Conservation (phyloP, 345 rosid species). For the Eucalyptus brandiana region DNA sequence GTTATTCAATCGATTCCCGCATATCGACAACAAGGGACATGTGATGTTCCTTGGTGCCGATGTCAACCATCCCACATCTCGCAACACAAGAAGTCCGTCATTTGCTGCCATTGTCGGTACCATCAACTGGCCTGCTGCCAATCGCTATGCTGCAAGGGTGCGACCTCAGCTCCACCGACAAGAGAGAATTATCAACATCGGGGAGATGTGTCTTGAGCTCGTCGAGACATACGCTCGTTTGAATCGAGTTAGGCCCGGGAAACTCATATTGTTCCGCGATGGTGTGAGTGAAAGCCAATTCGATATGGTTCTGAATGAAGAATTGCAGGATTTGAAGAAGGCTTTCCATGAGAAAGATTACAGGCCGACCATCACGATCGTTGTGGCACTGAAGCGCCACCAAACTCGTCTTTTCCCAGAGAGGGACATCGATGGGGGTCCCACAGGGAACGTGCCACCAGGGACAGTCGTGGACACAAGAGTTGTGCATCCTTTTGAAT, state of each 20-base stretch:
- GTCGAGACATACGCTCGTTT: constrained; percentile 21
- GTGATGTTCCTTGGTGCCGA: not conserved
- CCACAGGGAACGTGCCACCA: constrained; percentile 46
- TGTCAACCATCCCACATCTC: not conserved
- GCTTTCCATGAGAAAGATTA: constrained; percentile 18
- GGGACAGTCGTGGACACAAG: constrained; percentile 75
- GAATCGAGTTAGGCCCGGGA: constrained; percentile 33
- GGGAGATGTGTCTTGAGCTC: not conserved
- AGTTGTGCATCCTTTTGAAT: constrained; percentile 66
- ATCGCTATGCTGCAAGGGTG: not conserved
- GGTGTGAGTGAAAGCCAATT: constrained; percentile 92
- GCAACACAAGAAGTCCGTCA: not conserved
- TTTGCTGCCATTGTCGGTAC: not conserved
- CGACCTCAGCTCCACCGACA: not conserved
- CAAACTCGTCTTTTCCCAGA: constrained; percentile 64
- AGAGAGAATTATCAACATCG: not conserved
- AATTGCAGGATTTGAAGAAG: constrained; percentile 44
- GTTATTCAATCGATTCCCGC: not conserved
- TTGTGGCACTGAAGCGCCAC: constrained; percentile 78
- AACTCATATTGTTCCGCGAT: constrained; percentile 75
- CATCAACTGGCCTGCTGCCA: not conserved
- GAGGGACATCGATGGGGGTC: constrained; percentile 16
- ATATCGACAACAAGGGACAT: not conserved
- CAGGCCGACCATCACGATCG: constrained; percentile 47
- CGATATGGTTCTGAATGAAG: constrained; percentile 83